Evolutionary conservation across 2,329 filamentous ascomycete genomes (phyloP).

Genomic region (Mollisia scopiformis): DNA sequence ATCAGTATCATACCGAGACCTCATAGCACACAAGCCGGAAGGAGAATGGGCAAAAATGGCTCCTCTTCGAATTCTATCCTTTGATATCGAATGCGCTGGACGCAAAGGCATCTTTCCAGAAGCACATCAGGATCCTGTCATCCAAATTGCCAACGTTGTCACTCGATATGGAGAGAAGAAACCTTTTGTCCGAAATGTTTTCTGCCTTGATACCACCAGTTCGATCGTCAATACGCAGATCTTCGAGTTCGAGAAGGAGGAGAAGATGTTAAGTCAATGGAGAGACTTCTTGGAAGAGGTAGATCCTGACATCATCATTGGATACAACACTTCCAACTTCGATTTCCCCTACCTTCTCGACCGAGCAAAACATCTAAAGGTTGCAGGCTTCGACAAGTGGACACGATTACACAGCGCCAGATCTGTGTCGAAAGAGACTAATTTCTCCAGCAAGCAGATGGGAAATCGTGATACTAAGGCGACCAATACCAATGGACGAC

Average conservation of each 20-base stretch:
- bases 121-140: slow-evolving; percentile 87
- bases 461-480: slow-evolving; percentile 92
- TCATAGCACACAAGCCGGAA: slow-evolving; percentile 85
- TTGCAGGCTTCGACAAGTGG: slow-evolving; percentile 82
- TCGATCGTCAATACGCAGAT: slow-evolving; percentile 95
- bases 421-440: slow-evolving; percentile 77
- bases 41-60: slow-evolving; percentile 99
- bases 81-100: slow-evolving; percentile 98
- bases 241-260: slow-evolving; percentile 78
- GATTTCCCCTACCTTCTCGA: slow-evolving; percentile 96
- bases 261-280: slow-evolving; percentile 92
- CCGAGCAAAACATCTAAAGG: slow-evolving; percentile 82
- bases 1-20: slow-evolving; percentile 76
- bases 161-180: slow-evolving; percentile 94
- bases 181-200: slow-evolving; percentile 94
- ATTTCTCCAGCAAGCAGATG: slow-evolving; percentile 98
- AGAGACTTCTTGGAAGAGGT: slow-evolving; percentile 86
- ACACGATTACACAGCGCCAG: slow-evolving; percentile 72
- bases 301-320: slow-evolving; percentile 96
- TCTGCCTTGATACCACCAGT: slow-evolving; percentile 90
- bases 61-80: slow-evolving; percentile 87
- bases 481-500: slow-evolving; percentile 90
- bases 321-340: slow-evolving; percentile 98
- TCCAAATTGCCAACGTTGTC: slow-evolving; percentile 96
- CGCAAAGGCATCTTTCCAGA: slow-evolving; percentile 98